These are phyloP conservation scores for Leucocoprinus birnbaumii DNA, from an alignment of 768 basidiomycete genomes.

Conservation along the genomic window DNA sequence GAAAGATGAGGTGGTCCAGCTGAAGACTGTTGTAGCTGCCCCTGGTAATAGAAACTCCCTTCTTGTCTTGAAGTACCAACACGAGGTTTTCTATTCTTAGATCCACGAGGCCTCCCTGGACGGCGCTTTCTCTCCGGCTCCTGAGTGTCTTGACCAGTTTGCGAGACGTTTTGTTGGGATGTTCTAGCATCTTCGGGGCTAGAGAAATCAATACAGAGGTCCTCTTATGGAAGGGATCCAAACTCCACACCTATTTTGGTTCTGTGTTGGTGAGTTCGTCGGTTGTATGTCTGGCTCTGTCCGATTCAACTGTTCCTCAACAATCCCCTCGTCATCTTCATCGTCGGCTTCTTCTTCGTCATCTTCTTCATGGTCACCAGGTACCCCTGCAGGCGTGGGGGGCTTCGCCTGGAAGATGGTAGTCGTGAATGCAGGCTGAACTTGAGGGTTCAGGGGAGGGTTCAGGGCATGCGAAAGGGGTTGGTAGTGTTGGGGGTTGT, in stretches of 20 bases:
- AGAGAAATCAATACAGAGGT: neutral
- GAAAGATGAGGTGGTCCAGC: conserved; percentile 38
- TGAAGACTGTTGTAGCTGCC: conserved; percentile 21
- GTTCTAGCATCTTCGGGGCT: conserved; percentile 1
- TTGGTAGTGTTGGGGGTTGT: conserved; percentile 80
- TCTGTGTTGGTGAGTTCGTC: conserved; percentile 34
- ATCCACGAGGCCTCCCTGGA: conserved; percentile 77
- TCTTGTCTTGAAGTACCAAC: conserved; percentile 31
- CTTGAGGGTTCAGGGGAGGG: conserved; percentile 41
- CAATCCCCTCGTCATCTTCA: conserved; percentile 72
- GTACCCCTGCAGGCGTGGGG: conserved; percentile 11
- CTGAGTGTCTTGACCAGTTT: conserved; percentile 6
- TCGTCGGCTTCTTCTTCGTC: conserved; percentile 63
- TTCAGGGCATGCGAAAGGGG: conserved; percentile 77
- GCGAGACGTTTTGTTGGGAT: conserved; percentile 6
- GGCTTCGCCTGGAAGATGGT: conserved; percentile 3
- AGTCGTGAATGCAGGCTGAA: conserved; percentile 13
- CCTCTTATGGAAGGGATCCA: neutral
- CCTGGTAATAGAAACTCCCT: conserved; percentile 42
- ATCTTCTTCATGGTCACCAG: conserved; percentile 46
- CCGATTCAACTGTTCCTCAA: conserved; percentile 62
- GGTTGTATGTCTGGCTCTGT: conserved; percentile 42
- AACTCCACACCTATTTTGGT: conserved; percentile 27
- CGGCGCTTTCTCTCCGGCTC: conserved; percentile 55
- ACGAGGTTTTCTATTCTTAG: conserved; percentile 64